Conservation (phyloP, 352 stramenopile genomes). For the Globisporangium paddicum region DNA sequence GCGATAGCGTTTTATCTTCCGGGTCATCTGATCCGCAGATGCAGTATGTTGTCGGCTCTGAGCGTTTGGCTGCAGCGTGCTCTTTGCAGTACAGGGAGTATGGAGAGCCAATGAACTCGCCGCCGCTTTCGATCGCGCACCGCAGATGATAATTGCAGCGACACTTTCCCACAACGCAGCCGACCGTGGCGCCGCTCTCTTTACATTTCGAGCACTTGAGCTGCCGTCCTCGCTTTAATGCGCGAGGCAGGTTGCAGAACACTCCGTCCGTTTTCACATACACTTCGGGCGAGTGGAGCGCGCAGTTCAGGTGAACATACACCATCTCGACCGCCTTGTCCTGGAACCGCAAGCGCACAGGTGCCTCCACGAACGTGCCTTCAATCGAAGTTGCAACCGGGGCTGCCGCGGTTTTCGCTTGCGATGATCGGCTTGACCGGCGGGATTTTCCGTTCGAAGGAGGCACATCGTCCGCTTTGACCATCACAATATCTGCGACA, state of each 20-base stretch:
- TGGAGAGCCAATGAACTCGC: conserved; percentile 64
- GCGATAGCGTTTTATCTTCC: conserved; percentile 38
- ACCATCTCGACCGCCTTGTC: conserved; percentile 66
- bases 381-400: conserved; percentile 36
- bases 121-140: conserved; percentile 66
- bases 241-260: conserved; percentile 76
- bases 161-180: conserved; percentile 75
- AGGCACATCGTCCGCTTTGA: conserved; percentile 1
- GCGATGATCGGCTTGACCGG: conserved; percentile 7
- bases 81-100: conserved; percentile 75
- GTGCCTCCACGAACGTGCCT: conserved; percentile 67
- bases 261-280: conserved; percentile 76
- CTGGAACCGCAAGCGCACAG: conserved; percentile 59
- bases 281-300: conserved; percentile 74
- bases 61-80: conserved; percentile 41
- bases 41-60: conserved; percentile 33
- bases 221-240: conserved; percentile 74
- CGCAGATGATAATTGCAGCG: conserved; percentile 75
- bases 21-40: conserved; percentile 41
- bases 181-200: conserved; percentile 60
- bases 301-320: conserved; percentile 80
- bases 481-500: conserved; percentile 12
- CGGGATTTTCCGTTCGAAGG: conserved; percentile 11
- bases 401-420: conserved; percentile 12
- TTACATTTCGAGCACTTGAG: conserved; percentile 72